A percentile compares a stretch with the other conserved stretches of the same genome.
These are phyloP conservation scores for Aspergillus felis DNA, from an alignment of 2,329 filamentous ascomycete species.

Conservation along the genomic window DNA sequence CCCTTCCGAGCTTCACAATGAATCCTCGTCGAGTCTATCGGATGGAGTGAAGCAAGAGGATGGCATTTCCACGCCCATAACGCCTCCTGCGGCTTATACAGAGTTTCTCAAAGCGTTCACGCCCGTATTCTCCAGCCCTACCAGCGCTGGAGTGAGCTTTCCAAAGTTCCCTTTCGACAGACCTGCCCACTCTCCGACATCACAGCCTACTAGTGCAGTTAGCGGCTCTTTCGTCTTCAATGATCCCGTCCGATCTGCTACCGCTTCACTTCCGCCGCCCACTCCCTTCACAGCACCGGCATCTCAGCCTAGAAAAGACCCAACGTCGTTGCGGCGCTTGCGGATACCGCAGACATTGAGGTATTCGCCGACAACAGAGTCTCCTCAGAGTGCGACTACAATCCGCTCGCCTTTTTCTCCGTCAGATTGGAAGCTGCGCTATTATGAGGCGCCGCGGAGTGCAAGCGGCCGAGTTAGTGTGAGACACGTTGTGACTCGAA, in stretches of 20 bases:
- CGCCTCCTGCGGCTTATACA: constrained; percentile 81
- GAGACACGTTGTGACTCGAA: constrained; percentile 87
- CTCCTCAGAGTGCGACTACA: constrained; percentile 62
- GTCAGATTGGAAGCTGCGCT: constrained; percentile 71
- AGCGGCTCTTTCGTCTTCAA: constrained; percentile 48
- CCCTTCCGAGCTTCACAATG: constrained; percentile 58
- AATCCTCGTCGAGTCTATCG: constrained; percentile 49
- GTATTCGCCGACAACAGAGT: constrained; percentile 62
- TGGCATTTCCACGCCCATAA: constrained; percentile 76
- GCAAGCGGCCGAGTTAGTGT: constrained; percentile 64
- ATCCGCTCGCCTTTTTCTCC: constrained; percentile 74
- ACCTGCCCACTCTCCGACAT: constrained; percentile 30
- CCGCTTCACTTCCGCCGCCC: constrained; percentile 58
- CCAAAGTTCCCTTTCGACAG: constrained; percentile 36
- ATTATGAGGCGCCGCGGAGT: constrained; percentile 57
- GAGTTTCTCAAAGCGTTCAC: constrained; percentile 86
- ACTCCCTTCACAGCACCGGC: constrained; percentile 58
- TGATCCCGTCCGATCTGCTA: constrained; percentile 52
- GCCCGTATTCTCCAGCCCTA: constrained; percentile 65
- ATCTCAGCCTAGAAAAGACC: constrained; percentile 49
- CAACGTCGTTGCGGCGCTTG: constrained; percentile 56
- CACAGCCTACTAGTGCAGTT: constrained; percentile 37
- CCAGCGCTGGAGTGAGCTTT: constrained; percentile 55
- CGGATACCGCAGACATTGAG: constrained; percentile 74
- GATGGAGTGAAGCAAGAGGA: constrained; percentile 68